Percentiles rank a stretch among this genome's conserved stretches.
These are phyloP conservation scores for Naganishia liquefaciens DNA, from an alignment of 1,284 basidiomycete genomes.

Conservation along the genomic window DNA sequence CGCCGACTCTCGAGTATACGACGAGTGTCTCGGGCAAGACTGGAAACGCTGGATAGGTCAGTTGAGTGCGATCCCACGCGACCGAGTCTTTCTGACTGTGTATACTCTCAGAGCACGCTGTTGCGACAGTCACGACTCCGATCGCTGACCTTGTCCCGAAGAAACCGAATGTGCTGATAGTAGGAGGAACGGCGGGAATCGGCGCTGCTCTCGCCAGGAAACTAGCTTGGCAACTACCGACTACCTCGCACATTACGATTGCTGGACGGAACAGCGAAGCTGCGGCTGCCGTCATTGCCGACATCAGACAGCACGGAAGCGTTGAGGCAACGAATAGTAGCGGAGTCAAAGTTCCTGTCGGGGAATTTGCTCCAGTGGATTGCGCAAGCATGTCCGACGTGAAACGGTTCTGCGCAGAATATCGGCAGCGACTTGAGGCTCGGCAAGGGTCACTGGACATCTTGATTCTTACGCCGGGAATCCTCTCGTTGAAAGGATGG, in stretches of 20 bases:
- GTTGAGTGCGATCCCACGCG: not conserved
- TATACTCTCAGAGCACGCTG: conserved; percentile 1
- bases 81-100: not conserved
- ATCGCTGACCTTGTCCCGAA: not conserved
- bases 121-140: conserved; percentile 2
- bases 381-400: conserved; percentile 24
- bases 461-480: conserved; percentile 25
- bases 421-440: not conserved
- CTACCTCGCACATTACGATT: conserved; percentile 18
- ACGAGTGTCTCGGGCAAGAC: conserved; percentile 2
- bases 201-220: conserved; percentile 21
- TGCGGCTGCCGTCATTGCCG: not conserved
- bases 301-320: not conserved
- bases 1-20: conserved; percentile 16
- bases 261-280: conserved; percentile 20
- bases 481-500: conserved; percentile 20
- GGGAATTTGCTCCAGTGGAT: conserved; percentile 20
- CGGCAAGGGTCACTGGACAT: conserved; percentile 5
- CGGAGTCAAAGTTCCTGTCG: not conserved
- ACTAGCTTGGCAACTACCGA: conserved; percentile 7
- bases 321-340: not conserved
- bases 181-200: conserved; percentile 28
- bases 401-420: conserved; percentile 29
- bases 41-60: conserved; percentile 29
- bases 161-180: conserved; percentile 6